phyloP scores from a whole-genome alignment of 352 stramenopile species.

The Phytophthora tentaculata region DNA sequence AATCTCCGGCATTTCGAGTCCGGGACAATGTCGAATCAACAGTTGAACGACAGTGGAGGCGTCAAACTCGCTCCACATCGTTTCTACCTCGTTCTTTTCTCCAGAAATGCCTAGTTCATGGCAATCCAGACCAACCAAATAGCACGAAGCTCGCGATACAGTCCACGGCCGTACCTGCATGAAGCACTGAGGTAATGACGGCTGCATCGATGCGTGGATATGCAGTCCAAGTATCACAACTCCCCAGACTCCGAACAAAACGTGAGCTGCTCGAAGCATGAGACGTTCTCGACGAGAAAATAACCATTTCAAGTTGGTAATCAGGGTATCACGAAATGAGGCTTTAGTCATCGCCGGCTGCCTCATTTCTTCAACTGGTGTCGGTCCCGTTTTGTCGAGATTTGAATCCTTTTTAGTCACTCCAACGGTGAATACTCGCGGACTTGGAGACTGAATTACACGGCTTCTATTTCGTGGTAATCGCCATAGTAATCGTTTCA shows the following conservation, averaged over 20 bases:
- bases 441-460: not conserved
- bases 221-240: conserved; percentile 6
- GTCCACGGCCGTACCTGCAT: conserved; percentile 41
- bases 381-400: not conserved
- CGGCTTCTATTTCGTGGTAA: not conserved
- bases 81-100: conserved; percentile 1
- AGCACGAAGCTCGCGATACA: conserved; percentile 33
- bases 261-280: conserved; percentile 1
- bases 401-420: not conserved
- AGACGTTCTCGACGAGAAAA: not conserved
- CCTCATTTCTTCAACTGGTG: not conserved
- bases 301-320: not conserved
- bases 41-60: conserved; percentile 9
- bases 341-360: not conserved
- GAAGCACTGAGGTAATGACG: conserved; percentile 1
- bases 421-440: not conserved
- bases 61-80: conserved; percentile 2
- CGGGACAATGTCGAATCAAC: conserved; percentile 4
- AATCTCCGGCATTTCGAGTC: conserved; percentile 14
- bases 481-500: conserved; percentile 7
- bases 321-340: not conserved
- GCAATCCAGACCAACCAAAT: conserved; percentile 37
- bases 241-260: conserved; percentile 9
- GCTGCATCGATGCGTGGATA: conserved; percentile 9
- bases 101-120: conserved; percentile 4